phyloP scores from a whole-genome alignment of 441 rosid genomes.

The Raphanus hybrid region DNA sequence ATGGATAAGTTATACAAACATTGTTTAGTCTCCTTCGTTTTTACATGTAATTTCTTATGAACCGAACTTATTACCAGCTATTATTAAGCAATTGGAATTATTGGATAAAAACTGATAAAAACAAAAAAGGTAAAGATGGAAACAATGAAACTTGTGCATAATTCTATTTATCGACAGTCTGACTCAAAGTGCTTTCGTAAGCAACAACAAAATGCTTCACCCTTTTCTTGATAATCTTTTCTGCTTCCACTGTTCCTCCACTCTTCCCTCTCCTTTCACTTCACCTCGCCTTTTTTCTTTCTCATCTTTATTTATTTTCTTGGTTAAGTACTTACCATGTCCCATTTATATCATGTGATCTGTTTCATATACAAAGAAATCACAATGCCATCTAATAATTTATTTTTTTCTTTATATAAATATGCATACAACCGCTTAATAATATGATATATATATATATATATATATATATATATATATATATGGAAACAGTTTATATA shows the following conservation, averaged over 20 bases:
- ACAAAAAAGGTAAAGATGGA: conserved; percentile 23
- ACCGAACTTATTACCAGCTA: background rate
- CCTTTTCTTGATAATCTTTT: conserved; percentile 35
- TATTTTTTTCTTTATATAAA: background rate
- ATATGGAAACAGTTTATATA: too few relatives aligned
- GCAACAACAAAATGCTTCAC: conserved; percentile 40
- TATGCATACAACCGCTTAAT: background rate
- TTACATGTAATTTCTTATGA: background rate
- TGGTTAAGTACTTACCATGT: conserved; percentile 9
- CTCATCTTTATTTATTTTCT: background rate
- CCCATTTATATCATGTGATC: background rate
- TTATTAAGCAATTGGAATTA: background rate
- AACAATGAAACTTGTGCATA: conserved; percentile 43
- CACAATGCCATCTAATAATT: background rate
- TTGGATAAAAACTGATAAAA: conserved; percentile 8
- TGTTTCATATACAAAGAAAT: background rate
- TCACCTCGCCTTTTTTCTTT: conserved; percentile 11
- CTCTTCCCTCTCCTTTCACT: conserved; percentile 31
- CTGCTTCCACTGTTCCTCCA: conserved; percentile 32
- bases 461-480: too few relatives aligned
- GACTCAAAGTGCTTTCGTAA: conserved; percentile 46
- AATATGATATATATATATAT: background rate
- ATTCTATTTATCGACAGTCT: conserved; percentile 47
- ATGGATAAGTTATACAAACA: background rate
- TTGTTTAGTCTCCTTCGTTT: conserved; percentile 2